These are phyloP conservation scores for Amoebophrya sp. DNA, from an alignment of 169 alveolate genomes.

Conservation along the genomic window DNA sequence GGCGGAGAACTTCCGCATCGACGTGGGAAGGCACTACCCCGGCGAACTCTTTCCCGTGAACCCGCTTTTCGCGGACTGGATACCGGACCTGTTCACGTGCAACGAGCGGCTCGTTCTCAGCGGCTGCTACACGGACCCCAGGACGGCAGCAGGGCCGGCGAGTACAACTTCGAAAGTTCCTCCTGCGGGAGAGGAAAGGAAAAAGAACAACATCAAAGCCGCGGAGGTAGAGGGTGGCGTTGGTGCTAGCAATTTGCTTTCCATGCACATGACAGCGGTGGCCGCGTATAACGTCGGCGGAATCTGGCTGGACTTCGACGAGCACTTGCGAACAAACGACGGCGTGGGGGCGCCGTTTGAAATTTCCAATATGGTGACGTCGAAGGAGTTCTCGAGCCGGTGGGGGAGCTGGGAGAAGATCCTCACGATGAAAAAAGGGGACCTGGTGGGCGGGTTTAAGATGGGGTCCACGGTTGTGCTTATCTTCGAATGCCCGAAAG, in stretches of 20 bases:
- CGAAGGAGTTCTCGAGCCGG: background rate
- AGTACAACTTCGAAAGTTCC: background rate
- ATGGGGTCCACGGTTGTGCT: background rate
- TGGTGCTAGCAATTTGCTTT: background rate
- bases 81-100: background rate
- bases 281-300: background rate
- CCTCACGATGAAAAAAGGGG: background rate
- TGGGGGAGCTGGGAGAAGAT: background rate
- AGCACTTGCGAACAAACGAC: background rate
- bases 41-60: conserved; percentile 58
- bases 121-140: background rate
- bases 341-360: background rate
- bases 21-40: conserved; percentile 56
- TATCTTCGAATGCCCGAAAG: background rate
- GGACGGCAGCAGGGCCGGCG: too few species aligned
- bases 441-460: background rate
- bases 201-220: background rate
- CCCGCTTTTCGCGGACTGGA: conserved; percentile 25
- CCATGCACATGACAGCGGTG: background rate
- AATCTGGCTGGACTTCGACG: background rate
- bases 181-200: background rate
- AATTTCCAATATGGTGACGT: background rate
- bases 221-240: too few species aligned
- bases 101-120: background rate
- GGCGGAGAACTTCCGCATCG: conserved; percentile 37